Evolutionary conservation across 2,329 filamentous ascomycete genomes (phyloP).

Genomic region (Cercospora sp.): DNA sequence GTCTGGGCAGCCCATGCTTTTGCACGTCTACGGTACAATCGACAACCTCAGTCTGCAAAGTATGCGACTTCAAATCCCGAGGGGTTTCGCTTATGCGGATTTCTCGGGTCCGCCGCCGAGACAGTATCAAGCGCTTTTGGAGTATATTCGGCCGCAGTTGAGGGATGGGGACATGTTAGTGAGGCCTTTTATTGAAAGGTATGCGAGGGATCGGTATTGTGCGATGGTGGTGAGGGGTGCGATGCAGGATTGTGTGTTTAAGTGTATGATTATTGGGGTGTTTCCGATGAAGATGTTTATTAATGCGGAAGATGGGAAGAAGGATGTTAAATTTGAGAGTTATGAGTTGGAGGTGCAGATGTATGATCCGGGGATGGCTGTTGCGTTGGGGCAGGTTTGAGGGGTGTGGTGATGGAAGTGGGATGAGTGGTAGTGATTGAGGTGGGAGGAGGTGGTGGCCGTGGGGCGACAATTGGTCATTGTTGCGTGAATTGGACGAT

Average conservation of each 20-base stretch:
- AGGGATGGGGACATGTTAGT: slow-evolving; percentile 17
- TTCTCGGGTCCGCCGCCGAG: slow-evolving; percentile 1
- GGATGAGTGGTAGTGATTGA: no score
- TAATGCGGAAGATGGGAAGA: neutral
- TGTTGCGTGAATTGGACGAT: neutral
- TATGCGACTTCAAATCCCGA: slow-evolving; percentile 12
- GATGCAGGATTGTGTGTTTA: slow-evolving; percentile 20
- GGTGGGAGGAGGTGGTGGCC: neutral
- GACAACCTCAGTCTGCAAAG: neutral
- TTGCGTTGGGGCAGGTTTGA: slow-evolving; percentile 4
- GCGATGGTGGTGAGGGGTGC: slow-evolving; percentile 16
- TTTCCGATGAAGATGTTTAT: slow-evolving; percentile 20
- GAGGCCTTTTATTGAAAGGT: slow-evolving; percentile 13
- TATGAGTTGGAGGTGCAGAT: slow-evolving; percentile 19
- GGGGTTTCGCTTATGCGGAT: slow-evolving; percentile 5
- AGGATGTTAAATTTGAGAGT: slow-evolving; percentile 4
- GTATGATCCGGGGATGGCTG: slow-evolving; percentile 13
- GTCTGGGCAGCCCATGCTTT: slow-evolving; percentile 1
- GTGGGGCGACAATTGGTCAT: no score
- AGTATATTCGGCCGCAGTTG: slow-evolving; percentile 14
- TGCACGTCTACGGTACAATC: slow-evolving; percentile 16
- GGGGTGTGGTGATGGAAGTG: neutral
- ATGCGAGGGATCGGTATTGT: slow-evolving; percentile 11
- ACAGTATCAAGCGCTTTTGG: slow-evolving; percentile 10
- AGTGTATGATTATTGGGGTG: slow-evolving; percentile 16